Conservation (phyloP, 192 early-diverging fungal species). For the Backusella macrospora region DNA sequence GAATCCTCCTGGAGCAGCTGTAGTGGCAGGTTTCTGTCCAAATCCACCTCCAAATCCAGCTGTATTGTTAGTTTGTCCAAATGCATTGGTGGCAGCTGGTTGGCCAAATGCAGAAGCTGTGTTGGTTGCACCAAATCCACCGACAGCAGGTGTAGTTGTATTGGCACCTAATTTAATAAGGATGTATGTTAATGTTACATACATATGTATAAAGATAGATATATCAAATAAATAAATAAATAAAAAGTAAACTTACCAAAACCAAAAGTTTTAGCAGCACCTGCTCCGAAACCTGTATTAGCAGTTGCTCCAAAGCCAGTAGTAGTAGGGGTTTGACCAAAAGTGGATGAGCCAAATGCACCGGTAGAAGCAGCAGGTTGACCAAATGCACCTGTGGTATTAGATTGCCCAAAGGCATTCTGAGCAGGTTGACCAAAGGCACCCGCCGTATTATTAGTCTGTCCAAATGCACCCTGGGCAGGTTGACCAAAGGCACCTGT, state of each 20-base stretch:
- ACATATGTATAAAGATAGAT: not conserved
- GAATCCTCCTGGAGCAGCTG: slow-evolving; percentile 26
- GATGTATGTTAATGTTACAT: slow-evolving; percentile 44
- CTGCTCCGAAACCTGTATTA: slow-evolving; percentile 9
- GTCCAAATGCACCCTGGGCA: slow-evolving; percentile 32
- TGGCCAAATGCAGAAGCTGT: slow-evolving; percentile 39
- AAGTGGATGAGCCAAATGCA: slow-evolving; percentile 27
- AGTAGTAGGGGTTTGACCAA: slow-evolving; percentile 5
- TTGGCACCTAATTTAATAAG: slow-evolving; percentile 44
- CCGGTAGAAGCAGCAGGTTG: slow-evolving; percentile 32
- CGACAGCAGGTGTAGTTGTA: slow-evolving; percentile 25
- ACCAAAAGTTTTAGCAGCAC: slow-evolving; percentile 36
- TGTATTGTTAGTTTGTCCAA: slow-evolving; percentile 35
- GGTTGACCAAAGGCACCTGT: not conserved
- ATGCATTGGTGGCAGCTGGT: slow-evolving; percentile 22
- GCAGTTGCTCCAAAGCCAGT: not conserved
- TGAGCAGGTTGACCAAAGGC: slow-evolving; percentile 52
- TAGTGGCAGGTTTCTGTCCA: slow-evolving; percentile 23
- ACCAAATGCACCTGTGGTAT: slow-evolving; percentile 29
- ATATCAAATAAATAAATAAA: not conserved
- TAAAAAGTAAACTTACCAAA: slow-evolving; percentile 46
- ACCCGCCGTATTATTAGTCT: slow-evolving; percentile 23
- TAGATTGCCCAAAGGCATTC: too few relatives aligned
- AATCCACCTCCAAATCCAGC: slow-evolving; percentile 8
- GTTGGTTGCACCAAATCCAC: slow-evolving; percentile 45